Conservation (phyloP, 192 early-diverging fungal species). For the Coemansia erecta region DNA sequence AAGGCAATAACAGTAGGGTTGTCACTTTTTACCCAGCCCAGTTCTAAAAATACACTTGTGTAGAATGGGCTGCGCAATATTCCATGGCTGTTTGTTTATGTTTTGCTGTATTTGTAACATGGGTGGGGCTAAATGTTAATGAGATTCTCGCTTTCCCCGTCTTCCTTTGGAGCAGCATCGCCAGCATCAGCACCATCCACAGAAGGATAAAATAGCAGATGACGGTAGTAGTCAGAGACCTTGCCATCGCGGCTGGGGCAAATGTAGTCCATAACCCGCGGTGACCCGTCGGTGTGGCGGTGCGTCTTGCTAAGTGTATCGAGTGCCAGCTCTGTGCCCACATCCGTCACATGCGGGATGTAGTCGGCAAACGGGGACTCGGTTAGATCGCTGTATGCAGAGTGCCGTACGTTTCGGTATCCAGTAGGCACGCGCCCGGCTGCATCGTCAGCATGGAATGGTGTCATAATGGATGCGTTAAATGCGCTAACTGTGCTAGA, state of each 20-base stretch:
- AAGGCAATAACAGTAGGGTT: too few species aligned
- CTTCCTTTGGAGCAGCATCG: neutral
- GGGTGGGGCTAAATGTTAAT: constrained; percentile 11
- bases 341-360: constrained; percentile 35
- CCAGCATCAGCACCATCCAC: neutral
- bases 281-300: constrained; percentile 39
- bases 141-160: constrained; percentile 10
- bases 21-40: too few species aligned
- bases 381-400: constrained; percentile 24
- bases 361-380: constrained; percentile 42
- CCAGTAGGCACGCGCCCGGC: constrained; percentile 17
- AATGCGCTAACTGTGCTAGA: constrained; percentile 37
- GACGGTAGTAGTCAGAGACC: constrained; percentile 34
- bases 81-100: neutral
- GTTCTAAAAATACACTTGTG: too few species aligned
- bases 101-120: neutral
- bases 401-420: constrained; percentile 23
- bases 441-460: constrained; percentile 22
- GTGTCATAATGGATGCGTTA: constrained; percentile 32
- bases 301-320: constrained; percentile 42
- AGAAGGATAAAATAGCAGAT: constrained; percentile 20
- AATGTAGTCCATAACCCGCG: constrained; percentile 43
- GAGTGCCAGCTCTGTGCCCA: constrained; percentile 36
- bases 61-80: too few species aligned
- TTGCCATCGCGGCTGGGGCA: constrained; percentile 41